Conservation (phyloP, 495 filamentous ascomycete species). For the Penicillium fimorum region DNA sequence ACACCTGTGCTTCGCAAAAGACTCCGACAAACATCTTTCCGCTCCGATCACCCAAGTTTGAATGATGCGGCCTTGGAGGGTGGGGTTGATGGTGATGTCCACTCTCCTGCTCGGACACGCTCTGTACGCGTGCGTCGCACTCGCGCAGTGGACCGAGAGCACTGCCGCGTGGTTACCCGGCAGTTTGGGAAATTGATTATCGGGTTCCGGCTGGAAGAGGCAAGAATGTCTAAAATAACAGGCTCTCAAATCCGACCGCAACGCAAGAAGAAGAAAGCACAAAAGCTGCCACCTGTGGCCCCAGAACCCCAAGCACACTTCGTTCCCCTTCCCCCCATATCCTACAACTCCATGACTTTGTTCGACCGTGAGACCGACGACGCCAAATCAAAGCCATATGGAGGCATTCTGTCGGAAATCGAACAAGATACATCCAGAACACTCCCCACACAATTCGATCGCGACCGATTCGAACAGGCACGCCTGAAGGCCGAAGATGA, state of each 20-base stretch:
- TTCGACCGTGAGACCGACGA: constrained; percentile 90
- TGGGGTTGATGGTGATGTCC: constrained; percentile 18
- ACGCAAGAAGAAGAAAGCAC: constrained; percentile 37
- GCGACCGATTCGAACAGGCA: constrained; percentile 81
- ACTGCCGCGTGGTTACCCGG: constrained; percentile 35
- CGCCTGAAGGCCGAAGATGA: constrained; percentile 87
- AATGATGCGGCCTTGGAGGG: constrained; percentile 22
- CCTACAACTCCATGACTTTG: constrained; percentile 73
- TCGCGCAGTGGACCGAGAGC: constrained; percentile 36
- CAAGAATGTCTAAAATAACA: constrained; percentile 59
- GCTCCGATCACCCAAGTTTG: constrained; percentile 22
- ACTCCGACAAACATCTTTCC: constrained; percentile 36
- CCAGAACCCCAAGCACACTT: constrained; percentile 47
- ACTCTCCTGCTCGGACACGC: constrained; percentile 33
- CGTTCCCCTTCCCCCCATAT: constrained; percentile 45
- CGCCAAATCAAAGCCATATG: constrained; percentile 88
- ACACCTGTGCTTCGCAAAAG: constrained; percentile 47
- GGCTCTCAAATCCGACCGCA: constrained; percentile 36
- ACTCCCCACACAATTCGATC: constrained; percentile 73
- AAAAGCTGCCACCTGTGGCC: constrained; percentile 32
- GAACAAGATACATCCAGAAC: constrained; percentile 92
- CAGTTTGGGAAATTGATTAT: constrained; percentile 52
- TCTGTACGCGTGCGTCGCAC: constrained; percentile 35
- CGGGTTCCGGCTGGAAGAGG: constrained; percentile 57
- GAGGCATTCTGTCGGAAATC: constrained; percentile 82